These are phyloP conservation scores for Aspergillus mulundensis DNA, from an alignment of 495 filamentous ascomycete species.

Conservation along the genomic window DNA sequence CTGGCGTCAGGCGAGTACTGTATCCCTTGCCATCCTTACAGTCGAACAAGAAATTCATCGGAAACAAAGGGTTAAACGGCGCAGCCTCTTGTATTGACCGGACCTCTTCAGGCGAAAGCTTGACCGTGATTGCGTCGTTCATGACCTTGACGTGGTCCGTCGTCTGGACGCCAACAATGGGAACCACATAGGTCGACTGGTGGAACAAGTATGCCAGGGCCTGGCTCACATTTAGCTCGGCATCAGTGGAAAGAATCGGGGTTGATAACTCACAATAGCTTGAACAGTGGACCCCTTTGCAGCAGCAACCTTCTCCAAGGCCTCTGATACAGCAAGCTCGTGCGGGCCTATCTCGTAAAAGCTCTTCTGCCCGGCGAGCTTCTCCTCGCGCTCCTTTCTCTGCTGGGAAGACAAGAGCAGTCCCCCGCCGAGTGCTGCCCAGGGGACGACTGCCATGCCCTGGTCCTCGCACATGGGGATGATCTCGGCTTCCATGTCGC, in stretches of 20 bases:
- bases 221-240: not conserved
- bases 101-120: not conserved
- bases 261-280: not conserved
- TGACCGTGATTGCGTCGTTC: not conserved
- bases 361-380: not conserved
- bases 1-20: not conserved
- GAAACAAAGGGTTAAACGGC: not conserved
- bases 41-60: not conserved
- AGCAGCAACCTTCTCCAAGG: not conserved
- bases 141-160: not conserved
- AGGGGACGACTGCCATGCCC: conserved; percentile 66
- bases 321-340: not conserved
- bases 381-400: not conserved
- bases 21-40: not conserved
- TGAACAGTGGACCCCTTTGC: not conserved
- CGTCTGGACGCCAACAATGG: conserved; percentile 2
- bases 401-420: not conserved
- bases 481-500: conserved; percentile 69
- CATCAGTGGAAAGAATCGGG: not conserved
- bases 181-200: conserved; percentile 1
- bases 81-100: not conserved
- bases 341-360: not conserved
- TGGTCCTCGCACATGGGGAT: conserved; percentile 62
- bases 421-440: conserved; percentile 28
- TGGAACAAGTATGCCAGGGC: not conserved